Evolutionary conservation across 139 green algal species (phyloP).

Genomic region (Yamagishiella unicocca): DNA sequence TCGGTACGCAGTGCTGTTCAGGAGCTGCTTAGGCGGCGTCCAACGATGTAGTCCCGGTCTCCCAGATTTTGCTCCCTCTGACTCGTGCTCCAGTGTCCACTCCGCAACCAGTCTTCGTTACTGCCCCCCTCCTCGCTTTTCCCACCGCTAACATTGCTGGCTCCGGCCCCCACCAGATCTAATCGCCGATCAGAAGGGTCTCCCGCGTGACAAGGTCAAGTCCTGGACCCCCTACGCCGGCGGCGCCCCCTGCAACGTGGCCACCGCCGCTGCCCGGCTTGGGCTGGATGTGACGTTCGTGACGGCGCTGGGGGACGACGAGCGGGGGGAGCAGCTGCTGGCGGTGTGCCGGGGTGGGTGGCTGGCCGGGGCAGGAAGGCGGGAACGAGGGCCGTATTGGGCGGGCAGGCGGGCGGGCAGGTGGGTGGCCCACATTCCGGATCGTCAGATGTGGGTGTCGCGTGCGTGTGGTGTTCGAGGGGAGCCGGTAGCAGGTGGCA

Average conservation of each 20-base stretch:
- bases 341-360: slow-evolving; percentile 73
- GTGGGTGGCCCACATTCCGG: too few species aligned
- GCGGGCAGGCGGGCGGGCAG: background rate
- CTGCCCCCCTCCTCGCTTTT: too few species aligned
- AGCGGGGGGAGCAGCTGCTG: slow-evolving; percentile 78
- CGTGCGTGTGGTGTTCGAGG: too few species aligned
- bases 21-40: too few species aligned
- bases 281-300: slow-evolving; percentile 74
- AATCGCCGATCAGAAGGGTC: slow-evolving; percentile 84
- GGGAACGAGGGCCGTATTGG: background rate
- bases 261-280: slow-evolving; percentile 71
- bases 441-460: too few species aligned
- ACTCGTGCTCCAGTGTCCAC: too few species aligned
- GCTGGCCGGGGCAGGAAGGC: background rate
- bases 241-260: slow-evolving; percentile 89
- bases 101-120: too few species aligned
- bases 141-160: too few species aligned
- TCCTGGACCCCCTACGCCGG: slow-evolving; percentile 90
- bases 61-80: too few species aligned
- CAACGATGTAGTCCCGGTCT: too few species aligned
- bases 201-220: slow-evolving; percentile 76
- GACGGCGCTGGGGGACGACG: slow-evolving; percentile 82
- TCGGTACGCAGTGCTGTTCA: too few species aligned
- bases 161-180: slow-evolving; percentile 79
- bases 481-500: too few species aligned